Base-by-base conservation (phyloP, 106 monocot genomes). In the Chionographis japonica region DNA sequence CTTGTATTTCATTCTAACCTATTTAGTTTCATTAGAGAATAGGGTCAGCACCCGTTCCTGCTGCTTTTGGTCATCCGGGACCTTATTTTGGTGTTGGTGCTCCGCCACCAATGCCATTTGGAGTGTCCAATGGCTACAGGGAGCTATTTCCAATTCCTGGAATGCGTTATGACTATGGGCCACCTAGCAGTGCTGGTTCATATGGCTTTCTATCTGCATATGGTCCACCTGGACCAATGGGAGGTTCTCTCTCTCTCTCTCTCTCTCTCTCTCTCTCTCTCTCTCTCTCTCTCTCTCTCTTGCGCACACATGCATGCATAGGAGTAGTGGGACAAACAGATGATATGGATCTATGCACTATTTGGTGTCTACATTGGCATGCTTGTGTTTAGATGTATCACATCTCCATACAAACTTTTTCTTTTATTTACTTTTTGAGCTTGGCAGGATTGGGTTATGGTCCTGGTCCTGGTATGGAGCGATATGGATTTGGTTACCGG, bases 401-500 rank as follows among this genome's bases (percentile, higher is more conserved):
- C 9, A 10, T 5, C 5, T 46, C 8, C 46, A 46, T 46, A 10
- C 9, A 10, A 46, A 6, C 9, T 2, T 59, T 12, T 61, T 60
- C 2, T 40, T 58, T 6, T 74, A 10, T n/a, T 20, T 59, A 50
- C 5, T 67, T 68, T 73, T 35, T 66, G 65, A 35, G 19, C 36
- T 38, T 16, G 63, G 58, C 58, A 80, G 87, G 80, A 10, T 59
- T 80, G 64, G 27, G 27, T 27, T 27, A 27, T 27, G 77, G 72
- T 46, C 83, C 74, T 83, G 80, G 77, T 12, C 63, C 60, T 74
- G 73, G 69, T 17, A 74, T 87, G 69, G 71, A 63, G 50, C 61
- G 77, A 68, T 87, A 77, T 76, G 75, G 82, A 49, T 86, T 72
- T 87, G 80, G 73, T 7, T 87, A 63, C 50, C 70, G 76, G 50